Base-by-base conservation (phyloP, 805 yeast genomes). In the Cyberlindnera xylosilytica region DNA sequence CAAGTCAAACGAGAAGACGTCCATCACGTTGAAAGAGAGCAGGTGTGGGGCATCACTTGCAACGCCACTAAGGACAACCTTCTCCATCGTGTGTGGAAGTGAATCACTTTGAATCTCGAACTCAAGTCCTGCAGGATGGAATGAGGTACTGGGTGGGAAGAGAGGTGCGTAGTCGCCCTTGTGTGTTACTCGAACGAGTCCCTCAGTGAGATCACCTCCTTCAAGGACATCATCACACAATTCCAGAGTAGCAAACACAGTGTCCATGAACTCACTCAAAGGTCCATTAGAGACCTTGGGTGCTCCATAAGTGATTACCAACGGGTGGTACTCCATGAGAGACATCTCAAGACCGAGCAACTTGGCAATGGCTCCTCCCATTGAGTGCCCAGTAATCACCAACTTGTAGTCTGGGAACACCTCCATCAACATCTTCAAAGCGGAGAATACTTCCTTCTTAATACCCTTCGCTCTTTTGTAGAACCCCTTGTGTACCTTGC, bases 301-400 rank as follows among this genome's bases (percentile, higher is more conserved):
- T n/a, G 78, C 72, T 1, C 83, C 95, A 62, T 68, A 79, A 1
- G 85, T 69, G 18, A 83, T 60, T 1, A 84, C 74, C 34, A 74
- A 58, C 0, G 84, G 82, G n/a, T 72, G 58, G 44, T 64, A 65
- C 0, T 84, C 87, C 60, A 76, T 47, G 13, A 79, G 51, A 36
- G 74, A 66, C 32, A 81, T 65, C 53, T 85, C 93, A 17, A 79
- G 66, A 0, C 84, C 91, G 9, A 76, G 67, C 37, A 86, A 65
- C 3, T 71, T 61, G 1, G 90, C 82, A 27, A 83, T 54, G 0
- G 91, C 87, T 0, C 82, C 95, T 3, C 89, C 89, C 43, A 85
- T 61, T 0, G 95, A 86, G 61, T 86, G 95, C 0, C 95, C 95
- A 0, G 80, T 65, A 2, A 81, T 67, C 1, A 76, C 70, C 8